phyloP scores from a whole-genome alignment of 2,329 filamentous ascomycete species.

The Fusarium musae region DNA sequence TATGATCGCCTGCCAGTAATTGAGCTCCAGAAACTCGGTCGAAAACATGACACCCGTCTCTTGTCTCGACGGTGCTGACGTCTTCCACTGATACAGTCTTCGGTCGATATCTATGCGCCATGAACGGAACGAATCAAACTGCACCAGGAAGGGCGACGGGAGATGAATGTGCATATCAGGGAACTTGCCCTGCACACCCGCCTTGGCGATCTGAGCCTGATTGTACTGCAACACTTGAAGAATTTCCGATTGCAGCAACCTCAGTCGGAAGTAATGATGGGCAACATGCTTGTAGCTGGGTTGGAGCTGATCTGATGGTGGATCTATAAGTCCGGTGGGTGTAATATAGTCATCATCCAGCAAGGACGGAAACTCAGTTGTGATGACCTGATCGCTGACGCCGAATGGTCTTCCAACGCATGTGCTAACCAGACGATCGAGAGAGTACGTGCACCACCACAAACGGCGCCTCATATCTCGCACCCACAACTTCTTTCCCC shows the following conservation, averaged over 20 bases:
- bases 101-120: slow-evolving; percentile 91
- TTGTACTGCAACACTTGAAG: slow-evolving; percentile 93
- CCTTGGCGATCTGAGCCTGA: slow-evolving; percentile 82
- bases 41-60: slow-evolving; percentile 91
- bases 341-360: slow-evolving; percentile 92
- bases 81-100: slow-evolving; percentile 87
- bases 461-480: slow-evolving; percentile 86
- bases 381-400: slow-evolving; percentile 95
- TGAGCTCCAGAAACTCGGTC: slow-evolving; percentile 89
- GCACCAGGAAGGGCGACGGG: slow-evolving; percentile 84
- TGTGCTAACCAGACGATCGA: slow-evolving; percentile 93
- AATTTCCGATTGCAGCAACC: slow-evolving; percentile 92
- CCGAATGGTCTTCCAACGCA: slow-evolving; percentile 94
- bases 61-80: slow-evolving; percentile 77
- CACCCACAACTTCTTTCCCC: slow-evolving; percentile 80
- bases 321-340: slow-evolving; percentile 75
- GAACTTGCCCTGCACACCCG: slow-evolving; percentile 72
- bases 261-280: slow-evolving; percentile 90
- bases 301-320: slow-evolving; percentile 64
- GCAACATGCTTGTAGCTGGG: slow-evolving; percentile 92
- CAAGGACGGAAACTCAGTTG: slow-evolving; percentile 90
- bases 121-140: slow-evolving; percentile 84
- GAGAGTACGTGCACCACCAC: slow-evolving; percentile 97
- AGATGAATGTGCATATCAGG: slow-evolving; percentile 81
- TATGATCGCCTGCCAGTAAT: slow-evolving; percentile 97